A percentile compares a stretch with the other conserved stretches of the same genome.
phyloP scores from a whole-genome alignment of 2,329 filamentous ascomycete species.

The Lecanicillium sp. region DNA sequence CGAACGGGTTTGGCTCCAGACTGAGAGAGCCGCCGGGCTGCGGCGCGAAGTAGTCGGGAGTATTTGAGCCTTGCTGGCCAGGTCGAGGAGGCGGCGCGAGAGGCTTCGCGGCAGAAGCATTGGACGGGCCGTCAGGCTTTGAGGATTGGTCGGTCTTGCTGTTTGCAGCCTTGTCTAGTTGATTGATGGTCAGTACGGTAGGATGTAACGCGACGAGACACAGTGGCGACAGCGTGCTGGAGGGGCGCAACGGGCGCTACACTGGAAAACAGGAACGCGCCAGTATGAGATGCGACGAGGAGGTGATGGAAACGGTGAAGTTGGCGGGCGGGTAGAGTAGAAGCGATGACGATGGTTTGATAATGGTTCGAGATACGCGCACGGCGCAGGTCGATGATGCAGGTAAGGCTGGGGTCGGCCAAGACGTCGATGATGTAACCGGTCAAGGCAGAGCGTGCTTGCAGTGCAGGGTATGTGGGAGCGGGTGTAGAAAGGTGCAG shows the following conservation, averaged over 20 bases:
- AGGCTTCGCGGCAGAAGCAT: slow-evolving; percentile 54
- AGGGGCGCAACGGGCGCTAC: too few relatives aligned
- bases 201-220: slow-evolving; percentile 11
- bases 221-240: too few relatives aligned
- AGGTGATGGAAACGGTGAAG: too few relatives aligned
- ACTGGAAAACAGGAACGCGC: too few relatives aligned
- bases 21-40: slow-evolving; percentile 49
- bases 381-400: too few relatives aligned
- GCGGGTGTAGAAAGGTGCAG: neutral
- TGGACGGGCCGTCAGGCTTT: slow-evolving; percentile 42
- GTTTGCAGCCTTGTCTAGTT: slow-evolving; percentile 33
- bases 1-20: slow-evolving; percentile 92
- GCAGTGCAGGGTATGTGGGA: slow-evolving; percentile 13
- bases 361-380: too few relatives aligned
- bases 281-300: too few relatives aligned
- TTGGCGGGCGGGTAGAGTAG: too few relatives aligned
- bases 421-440: slow-evolving; percentile 13
- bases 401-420: slow-evolving; percentile 9
- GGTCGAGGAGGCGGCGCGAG: slow-evolving; percentile 65
- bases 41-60: slow-evolving; percentile 62
- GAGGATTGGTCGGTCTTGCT: slow-evolving; percentile 36
- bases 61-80: slow-evolving; percentile 43
- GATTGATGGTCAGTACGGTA: slow-evolving; percentile 3
- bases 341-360: too few relatives aligned
- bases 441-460: slow-evolving; percentile 15